Percentiles rank a stretch among this genome's conserved stretches.
Evolutionary conservation across 2,329 filamentous ascomycete genomes (phyloP).

Genomic region (Seiridium cupressi): DNA sequence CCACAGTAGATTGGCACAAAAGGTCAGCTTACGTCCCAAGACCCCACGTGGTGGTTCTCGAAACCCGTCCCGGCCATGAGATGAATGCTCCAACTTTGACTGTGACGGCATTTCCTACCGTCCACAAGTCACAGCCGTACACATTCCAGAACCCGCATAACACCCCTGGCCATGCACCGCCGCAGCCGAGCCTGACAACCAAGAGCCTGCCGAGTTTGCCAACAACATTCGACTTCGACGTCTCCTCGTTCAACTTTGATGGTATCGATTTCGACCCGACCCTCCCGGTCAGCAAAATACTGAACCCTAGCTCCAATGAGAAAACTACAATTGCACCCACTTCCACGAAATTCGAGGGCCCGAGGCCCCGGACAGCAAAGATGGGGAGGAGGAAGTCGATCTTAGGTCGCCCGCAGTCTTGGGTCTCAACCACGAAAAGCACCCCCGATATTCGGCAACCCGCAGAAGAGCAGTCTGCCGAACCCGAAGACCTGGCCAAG

Average conservation of each 20-base stretch:
- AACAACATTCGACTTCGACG: constrained; percentile 43
- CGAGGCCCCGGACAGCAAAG: constrained; percentile 22
- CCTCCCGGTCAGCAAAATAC: constrained; percentile 34
- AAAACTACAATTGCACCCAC: constrained; percentile 15
- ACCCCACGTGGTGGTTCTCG: neutral
- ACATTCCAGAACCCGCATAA: constrained; percentile 31
- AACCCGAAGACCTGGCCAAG: constrained; percentile 8
- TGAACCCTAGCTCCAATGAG: constrained; percentile 24
- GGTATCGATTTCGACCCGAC: constrained; percentile 43
- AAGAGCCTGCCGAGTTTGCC: constrained; percentile 28
- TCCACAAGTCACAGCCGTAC: constrained; percentile 30
- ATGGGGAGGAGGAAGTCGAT: constrained; percentile 43
- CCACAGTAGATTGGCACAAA: neutral
- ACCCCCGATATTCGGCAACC: constrained; percentile 32
- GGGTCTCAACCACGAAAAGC: constrained; percentile 48
- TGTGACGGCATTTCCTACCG: constrained; percentile 36
- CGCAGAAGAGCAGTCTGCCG: constrained; percentile 22
- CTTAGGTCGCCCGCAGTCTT: constrained; percentile 49
- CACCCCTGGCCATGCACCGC: constrained; percentile 13
- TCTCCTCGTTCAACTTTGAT: constrained; percentile 52
- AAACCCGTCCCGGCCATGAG: constrained; percentile 31
- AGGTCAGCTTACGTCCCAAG: neutral
- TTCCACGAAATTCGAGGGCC: constrained; percentile 22
- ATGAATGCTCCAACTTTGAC: constrained; percentile 40
- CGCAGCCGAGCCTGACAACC: constrained; percentile 7